These are phyloP conservation scores for Mycena rebaudengoi DNA, from an alignment of 768 basidiomycete genomes.

Conservation along the genomic window DNA sequence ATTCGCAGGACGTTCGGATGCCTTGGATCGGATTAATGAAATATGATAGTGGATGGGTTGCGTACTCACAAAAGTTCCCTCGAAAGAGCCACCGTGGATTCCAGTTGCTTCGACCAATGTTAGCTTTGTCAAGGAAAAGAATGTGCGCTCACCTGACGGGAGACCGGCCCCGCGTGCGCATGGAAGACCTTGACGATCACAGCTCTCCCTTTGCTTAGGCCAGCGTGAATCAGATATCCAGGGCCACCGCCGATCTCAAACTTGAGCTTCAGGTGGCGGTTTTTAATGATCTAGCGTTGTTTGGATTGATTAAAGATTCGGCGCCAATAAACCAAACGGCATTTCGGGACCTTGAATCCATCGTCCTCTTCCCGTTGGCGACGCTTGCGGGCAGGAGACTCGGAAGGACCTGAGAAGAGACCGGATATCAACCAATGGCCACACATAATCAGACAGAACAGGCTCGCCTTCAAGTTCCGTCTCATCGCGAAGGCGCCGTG, in stretches of 20 bases:
- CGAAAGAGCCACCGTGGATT: neutral
- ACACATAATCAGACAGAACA: too few relatives aligned
- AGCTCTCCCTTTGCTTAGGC: neutral
- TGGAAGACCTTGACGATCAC: neutral
- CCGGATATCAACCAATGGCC: too few relatives aligned
- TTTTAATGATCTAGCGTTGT: neutral
- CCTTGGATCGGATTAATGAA: neutral
- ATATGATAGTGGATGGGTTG: too few relatives aligned
- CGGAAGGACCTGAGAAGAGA: too few relatives aligned
- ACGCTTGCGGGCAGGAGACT: too few relatives aligned
- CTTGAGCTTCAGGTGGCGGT: neutral
- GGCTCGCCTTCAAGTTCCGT: too few relatives aligned
- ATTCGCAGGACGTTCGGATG: neutral
- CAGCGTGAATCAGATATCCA: neutral
- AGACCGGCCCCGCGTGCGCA: neutral
- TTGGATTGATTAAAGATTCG: neutral
- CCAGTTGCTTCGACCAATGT: neutral
- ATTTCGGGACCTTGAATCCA: neutral
- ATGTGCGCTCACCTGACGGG: neutral
- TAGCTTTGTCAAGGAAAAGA: neutral
- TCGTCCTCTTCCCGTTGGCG: too few relatives aligned
- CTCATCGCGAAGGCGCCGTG: too few relatives aligned
- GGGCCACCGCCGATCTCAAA: neutral
- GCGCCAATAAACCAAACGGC: neutral
- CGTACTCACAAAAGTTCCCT: neutral